Evolutionary conservation across 345 rosid genomes (phyloP), one percentile per base, ranked within the genome.

Genomic region (Mallotus nudiflorus): DNA sequence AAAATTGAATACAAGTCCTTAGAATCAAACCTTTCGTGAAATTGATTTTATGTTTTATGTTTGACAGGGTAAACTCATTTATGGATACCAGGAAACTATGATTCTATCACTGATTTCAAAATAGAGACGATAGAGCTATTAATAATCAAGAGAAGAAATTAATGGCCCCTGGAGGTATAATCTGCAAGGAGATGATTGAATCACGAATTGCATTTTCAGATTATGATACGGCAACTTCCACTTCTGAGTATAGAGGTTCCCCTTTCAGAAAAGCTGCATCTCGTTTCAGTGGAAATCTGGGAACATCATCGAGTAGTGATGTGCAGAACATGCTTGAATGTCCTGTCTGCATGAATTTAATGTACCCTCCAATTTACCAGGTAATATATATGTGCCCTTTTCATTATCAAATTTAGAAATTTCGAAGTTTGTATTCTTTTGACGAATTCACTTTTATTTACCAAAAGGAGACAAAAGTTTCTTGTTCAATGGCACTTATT

Each of bases 291-390:
- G 87, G 87, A 73, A 89, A 82, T 82, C 70, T 65, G 10, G 86
- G 93, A 60, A 65, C 84, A 24, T 69, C 85, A 28, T 82, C 89
- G 52, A 80, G 73, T 62, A 83, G 88, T 51, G 88, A 85, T 71
- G 89, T 92, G 64, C 89, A 90, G 5, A 89, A 90, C 74, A 88
- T 92, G 40, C 94, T 92, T 1, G 97, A 92, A 67, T 92, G 97
- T 73, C 85, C 90, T 9, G 85, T 88, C 69, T 92, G 97, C 82
- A 75, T 84, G 75, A 85, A 79, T 77, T 75, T 88, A 4, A 92
- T 92, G 92, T 90, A 85, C 76, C 96, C 96, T 75, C 97, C 96
- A 51, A 90, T 92, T 71, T 76, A 85, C 82, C 96, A 92, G 97
- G 97, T 92, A 50, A n/a, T n/a, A n/a, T n/a, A n/a, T n/a, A n/a